phyloP scores from a whole-genome alignment of 345 rosid genomes.

The Jatropha curcas region DNA sequence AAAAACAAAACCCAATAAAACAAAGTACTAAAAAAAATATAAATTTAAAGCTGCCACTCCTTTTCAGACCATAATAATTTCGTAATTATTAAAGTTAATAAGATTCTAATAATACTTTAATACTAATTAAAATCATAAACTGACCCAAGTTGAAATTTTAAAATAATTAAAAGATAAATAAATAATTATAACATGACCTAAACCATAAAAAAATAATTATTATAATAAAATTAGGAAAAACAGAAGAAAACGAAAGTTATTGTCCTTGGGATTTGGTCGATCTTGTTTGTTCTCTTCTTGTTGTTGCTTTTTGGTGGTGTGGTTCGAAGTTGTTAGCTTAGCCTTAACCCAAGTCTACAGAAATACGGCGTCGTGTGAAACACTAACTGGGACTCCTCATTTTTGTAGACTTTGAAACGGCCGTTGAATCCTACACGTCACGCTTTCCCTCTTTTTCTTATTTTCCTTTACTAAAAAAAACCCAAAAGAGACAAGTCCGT shows the following conservation, averaged over 20 bases:
- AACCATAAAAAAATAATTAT: slow-evolving; percentile 1
- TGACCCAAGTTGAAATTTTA: background rate
- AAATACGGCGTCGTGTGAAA: slow-evolving; percentile 48
- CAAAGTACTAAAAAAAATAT: background rate
- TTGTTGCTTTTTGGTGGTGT: background rate
- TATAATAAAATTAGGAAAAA: background rate
- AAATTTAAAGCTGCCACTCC: background rate
- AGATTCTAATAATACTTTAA: background rate
- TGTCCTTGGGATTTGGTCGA: slow-evolving; percentile 19
- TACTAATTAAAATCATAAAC: no score
- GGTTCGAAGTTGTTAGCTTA: slow-evolving; percentile 11
- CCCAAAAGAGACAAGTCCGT: background rate
- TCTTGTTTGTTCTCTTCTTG: slow-evolving; percentile 7
- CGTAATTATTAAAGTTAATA: slow-evolving; percentile 7
- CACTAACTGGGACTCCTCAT: slow-evolving; percentile 20
- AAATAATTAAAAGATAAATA: background rate
- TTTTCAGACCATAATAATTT: slow-evolving; percentile 21
- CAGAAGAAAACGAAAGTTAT: background rate
- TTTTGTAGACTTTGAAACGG: slow-evolving; percentile 40
- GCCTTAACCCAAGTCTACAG: slow-evolving; percentile 36
- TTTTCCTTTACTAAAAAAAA: background rate
- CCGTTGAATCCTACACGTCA: slow-evolving; percentile 23
- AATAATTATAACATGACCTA: background rate
- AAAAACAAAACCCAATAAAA: background rate
- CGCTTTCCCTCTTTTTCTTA: background rate